Evolutionary conservation across 164 flowering plant genomes (phyloP).

Genomic region (Liriodendron chinense): DNA sequence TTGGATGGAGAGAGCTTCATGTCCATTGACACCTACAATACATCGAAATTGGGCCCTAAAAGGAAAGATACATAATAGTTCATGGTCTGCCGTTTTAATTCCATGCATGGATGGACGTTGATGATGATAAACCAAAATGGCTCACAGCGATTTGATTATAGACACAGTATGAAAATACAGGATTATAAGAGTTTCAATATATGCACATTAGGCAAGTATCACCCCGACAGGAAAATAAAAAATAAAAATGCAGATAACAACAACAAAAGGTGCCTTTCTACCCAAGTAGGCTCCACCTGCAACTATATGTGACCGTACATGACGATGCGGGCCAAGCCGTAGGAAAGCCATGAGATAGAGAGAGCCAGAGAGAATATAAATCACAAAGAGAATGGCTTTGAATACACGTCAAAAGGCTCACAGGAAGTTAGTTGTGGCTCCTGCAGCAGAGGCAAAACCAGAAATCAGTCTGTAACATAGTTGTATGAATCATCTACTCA

Average conservation of each 20-base stretch:
- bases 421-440: constrained; percentile 71
- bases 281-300: background rate
- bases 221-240: background rate
- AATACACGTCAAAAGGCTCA: constrained; percentile 67
- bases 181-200: too few relatives aligned
- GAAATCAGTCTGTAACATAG: background rate
- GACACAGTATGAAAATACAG: too few relatives aligned
- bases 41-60: too few relatives aligned
- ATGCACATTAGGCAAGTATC: background rate
- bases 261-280: background rate
- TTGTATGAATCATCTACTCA: background rate
- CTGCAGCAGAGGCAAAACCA: constrained; percentile 32
- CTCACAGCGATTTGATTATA: too few relatives aligned
- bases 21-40: too few relatives aligned
- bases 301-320: background rate
- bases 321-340: background rate
- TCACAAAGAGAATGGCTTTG: constrained; percentile 69
- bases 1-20: too few relatives aligned
- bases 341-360: background rate
- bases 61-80: too few relatives aligned
- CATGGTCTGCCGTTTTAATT: too few relatives aligned
- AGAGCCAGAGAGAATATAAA: background rate
- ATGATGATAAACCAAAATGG: too few relatives aligned
- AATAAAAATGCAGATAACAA: background rate
- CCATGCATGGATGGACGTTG: too few relatives aligned